These are phyloP conservation scores for Russula sp. DNA, from an alignment of 768 basidiomycete genomes.

Conservation along the genomic window DNA sequence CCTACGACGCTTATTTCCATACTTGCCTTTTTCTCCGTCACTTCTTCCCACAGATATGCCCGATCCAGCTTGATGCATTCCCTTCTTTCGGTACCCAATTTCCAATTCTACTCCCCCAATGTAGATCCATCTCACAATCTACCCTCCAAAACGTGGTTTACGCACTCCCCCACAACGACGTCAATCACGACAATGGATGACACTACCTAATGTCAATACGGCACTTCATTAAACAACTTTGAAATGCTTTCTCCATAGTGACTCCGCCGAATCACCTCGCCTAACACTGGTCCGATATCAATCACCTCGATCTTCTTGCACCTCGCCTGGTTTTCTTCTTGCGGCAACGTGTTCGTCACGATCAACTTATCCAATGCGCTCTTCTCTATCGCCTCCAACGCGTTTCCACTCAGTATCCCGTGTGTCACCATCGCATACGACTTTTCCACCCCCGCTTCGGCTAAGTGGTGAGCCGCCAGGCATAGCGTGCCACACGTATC, in stretches of 20 bases:
- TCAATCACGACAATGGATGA: not conserved
- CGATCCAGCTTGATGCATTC: constrained; percentile 22
- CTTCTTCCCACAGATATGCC: constrained; percentile 24
- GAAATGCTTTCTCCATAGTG: constrained; percentile 97
- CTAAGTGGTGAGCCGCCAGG: constrained; percentile 83
- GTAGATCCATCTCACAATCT: constrained; percentile 14
- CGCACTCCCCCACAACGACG: constrained; percentile 7
- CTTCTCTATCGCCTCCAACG: constrained; percentile 66
- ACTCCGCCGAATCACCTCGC: constrained; percentile 92
- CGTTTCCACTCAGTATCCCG: constrained; percentile 90
- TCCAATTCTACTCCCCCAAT: not conserved
- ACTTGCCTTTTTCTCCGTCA: constrained; percentile 5
- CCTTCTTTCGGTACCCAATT: not conserved
- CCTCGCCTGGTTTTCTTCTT: constrained; percentile 64
- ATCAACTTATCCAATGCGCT: constrained; percentile 89
- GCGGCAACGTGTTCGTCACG: constrained; percentile 97
- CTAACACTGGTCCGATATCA: constrained; percentile 91
- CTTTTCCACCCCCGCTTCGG: constrained; percentile 82
- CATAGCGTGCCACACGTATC: constrained; percentile 95
- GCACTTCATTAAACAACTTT: constrained; percentile 85
- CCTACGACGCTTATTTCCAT: constrained; percentile 24
- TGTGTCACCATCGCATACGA: constrained; percentile 95
- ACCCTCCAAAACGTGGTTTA: not conserved
- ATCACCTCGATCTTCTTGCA: constrained; percentile 88
- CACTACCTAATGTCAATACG: constrained; percentile 52